Percentiles rank a stretch among this genome's conserved stretches.
phyloP scores from a whole-genome alignment of 768 basidiomycete genomes.

The Rhodocollybia butyracea region DNA sequence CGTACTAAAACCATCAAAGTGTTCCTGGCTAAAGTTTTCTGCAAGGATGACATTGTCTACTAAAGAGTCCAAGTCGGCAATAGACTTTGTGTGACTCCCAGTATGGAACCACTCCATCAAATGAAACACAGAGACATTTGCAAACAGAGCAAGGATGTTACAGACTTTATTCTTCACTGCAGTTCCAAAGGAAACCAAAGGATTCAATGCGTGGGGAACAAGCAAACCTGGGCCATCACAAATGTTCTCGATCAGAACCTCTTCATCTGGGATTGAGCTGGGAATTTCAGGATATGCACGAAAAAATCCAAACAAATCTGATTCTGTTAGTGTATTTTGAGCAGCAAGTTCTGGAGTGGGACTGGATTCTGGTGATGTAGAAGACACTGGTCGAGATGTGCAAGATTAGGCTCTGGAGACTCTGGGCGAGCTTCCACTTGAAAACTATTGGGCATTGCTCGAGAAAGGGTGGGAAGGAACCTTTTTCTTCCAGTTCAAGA shows the following conservation, averaged over 20 bases:
- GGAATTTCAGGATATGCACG: background rate
- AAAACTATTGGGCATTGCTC: background rate
- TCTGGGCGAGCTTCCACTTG: background rate
- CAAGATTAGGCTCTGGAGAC: background rate
- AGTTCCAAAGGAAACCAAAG: background rate
- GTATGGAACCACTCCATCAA: conserved; percentile 23
- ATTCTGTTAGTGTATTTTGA: background rate
- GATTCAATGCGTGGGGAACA: background rate
- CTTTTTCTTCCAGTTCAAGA: background rate
- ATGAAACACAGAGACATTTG: conserved; percentile 16
- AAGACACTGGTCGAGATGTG: no score
- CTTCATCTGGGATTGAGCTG: no score
- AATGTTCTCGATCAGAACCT: background rate
- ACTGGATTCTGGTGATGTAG: background rate
- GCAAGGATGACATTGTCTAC: conserved; percentile 22
- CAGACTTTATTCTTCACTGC: background rate
- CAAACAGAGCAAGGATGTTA: conserved; percentile 14
- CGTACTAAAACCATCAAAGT: conserved; percentile 18
- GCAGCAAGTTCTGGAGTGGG: background rate
- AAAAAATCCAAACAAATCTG: background rate
- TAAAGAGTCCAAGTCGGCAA: conserved; percentile 17
- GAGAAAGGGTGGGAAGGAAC: background rate
- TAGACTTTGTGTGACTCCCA: conserved; percentile 17
- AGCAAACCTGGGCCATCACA: background rate
- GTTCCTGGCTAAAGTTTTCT: conserved; percentile 18